Evolutionary conservation across 352 stramenopile species (phyloP).

Genomic region (Phytopythium oedochilum): DNA sequence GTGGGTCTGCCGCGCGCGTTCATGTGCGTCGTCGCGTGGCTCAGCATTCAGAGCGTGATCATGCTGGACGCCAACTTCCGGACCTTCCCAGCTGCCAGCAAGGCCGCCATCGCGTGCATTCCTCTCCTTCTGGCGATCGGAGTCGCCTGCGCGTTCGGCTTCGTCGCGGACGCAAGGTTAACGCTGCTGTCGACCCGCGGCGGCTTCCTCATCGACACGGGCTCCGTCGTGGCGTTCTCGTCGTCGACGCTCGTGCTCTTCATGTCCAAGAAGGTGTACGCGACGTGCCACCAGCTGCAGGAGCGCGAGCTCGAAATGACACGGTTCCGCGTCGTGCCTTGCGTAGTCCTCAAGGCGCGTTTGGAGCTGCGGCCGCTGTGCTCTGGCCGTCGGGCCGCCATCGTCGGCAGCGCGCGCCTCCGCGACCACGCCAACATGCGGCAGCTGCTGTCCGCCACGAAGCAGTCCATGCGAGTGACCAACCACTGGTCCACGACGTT

Average conservation of each 20-base stretch:
- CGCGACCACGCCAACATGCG: constrained; percentile 1
- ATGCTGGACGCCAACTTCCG: constrained; percentile 28
- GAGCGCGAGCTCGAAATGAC: constrained; percentile 1
- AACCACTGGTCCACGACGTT: constrained; percentile 4
- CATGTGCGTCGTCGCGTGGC: constrained; percentile 16
- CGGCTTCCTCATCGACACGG: constrained; percentile 8
- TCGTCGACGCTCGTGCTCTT: constrained; percentile 22
- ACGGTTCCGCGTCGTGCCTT: constrained; percentile 11
- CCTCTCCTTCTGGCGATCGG: constrained; percentile 20
- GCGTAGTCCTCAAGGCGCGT: constrained; percentile 16
- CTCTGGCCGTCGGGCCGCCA: neutral
- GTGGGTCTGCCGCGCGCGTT: constrained; percentile 17
- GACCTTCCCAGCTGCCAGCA: constrained; percentile 13
- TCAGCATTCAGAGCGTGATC: constrained; percentile 16
- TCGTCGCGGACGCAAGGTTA: constrained; percentile 9
- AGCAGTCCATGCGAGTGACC: neutral
- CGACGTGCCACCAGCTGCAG: constrained; percentile 6
- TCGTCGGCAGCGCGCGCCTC: neutral
- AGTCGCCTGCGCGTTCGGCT: constrained; percentile 14
- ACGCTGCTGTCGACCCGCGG: neutral
- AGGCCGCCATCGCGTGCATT: constrained; percentile 15
- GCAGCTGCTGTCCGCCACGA: constrained; percentile 5
- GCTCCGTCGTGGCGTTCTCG: constrained; percentile 19
- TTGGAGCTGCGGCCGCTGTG: constrained; percentile 6
- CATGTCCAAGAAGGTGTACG: constrained; percentile 19